These are phyloP conservation scores for Pezizomycotina sp. DNA, from an alignment of 2,329 filamentous ascomycete genomes.

Conservation along the genomic window DNA sequence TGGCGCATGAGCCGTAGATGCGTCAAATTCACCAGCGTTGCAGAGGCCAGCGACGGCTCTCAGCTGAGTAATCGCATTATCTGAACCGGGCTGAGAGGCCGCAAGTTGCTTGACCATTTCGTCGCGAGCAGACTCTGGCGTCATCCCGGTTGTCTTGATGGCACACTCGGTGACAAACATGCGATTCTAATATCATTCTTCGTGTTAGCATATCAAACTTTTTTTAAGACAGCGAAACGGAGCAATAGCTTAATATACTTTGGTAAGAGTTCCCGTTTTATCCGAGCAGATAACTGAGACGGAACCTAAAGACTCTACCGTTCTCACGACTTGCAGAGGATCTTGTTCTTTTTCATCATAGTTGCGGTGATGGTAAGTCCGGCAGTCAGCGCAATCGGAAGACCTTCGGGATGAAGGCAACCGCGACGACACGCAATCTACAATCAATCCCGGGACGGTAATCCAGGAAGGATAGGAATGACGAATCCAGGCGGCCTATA, in stretches of 20 bases:
- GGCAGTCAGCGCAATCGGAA: constrained; percentile 52
- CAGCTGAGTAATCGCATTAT: constrained; percentile 40
- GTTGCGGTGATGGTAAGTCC: constrained; percentile 61
- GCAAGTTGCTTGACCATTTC: constrained; percentile 23
- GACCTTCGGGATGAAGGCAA: constrained; percentile 63
- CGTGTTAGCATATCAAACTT: constrained; percentile 1
- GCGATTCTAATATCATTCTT: constrained; percentile 38
- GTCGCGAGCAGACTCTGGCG: constrained; percentile 5
- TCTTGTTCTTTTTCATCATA: constrained; percentile 59
- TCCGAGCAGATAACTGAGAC: constrained; percentile 57
- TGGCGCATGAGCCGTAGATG: constrained; percentile 42
- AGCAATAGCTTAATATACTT: constrained; percentile 31
- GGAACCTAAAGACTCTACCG: constrained; percentile 49
- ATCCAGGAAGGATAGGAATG: constrained; percentile 53
- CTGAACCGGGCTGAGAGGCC: constrained; percentile 7
- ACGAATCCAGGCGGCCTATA: constrained; percentile 52
- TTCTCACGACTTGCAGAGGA: constrained; percentile 66
- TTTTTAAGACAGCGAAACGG: constrained; percentile 30
- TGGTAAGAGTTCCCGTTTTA: constrained; percentile 52
- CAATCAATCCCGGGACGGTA: constrained; percentile 52
- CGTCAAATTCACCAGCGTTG: constrained; percentile 61
- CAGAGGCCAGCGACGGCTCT: constrained; percentile 48
- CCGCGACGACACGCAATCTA: constrained; percentile 54
- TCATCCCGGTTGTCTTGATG: constrained; percentile 30
- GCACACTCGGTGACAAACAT: constrained; percentile 58